phyloP scores from a whole-genome alignment of 2,329 filamentous ascomycete genomes.

The Septoria linicola region DNA sequence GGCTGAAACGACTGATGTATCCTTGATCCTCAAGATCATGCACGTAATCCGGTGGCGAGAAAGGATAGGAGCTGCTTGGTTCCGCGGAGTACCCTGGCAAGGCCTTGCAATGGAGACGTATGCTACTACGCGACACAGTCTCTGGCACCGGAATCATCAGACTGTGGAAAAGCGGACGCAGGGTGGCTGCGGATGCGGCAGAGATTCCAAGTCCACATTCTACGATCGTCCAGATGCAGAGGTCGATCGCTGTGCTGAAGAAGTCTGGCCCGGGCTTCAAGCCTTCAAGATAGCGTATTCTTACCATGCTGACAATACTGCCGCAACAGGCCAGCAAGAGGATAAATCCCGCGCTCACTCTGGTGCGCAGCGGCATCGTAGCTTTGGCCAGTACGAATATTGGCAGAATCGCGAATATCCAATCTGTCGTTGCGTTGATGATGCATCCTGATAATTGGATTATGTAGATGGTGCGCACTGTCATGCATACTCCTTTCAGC shows the following conservation, averaged over 20 bases:
- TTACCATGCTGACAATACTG: conserved; percentile 29
- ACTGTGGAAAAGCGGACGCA: conserved; percentile 36
- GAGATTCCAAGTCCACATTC: conserved; percentile 40
- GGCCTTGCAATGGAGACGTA: conserved; percentile 3
- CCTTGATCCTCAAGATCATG: conserved; percentile 8
- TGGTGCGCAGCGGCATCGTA: conserved; percentile 43
- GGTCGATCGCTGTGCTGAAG: conserved; percentile 29
- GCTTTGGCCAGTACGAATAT: conserved; percentile 43
- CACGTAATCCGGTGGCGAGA: background rate
- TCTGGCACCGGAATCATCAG: conserved; percentile 19
- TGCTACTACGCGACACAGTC: background rate
- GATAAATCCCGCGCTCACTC: conserved; percentile 43
- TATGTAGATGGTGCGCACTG: conserved; percentile 18
- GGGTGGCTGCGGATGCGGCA: conserved; percentile 37
- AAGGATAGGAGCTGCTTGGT: conserved; percentile 6
- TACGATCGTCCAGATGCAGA: conserved; percentile 36
- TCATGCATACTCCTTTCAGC: conserved; percentile 26
- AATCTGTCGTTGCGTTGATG: conserved; percentile 42
- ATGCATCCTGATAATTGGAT: conserved; percentile 31
- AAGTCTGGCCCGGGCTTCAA: conserved; percentile 24
- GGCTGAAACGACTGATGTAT: conserved; percentile 20
- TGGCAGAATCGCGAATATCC: conserved; percentile 42
- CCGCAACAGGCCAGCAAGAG: conserved; percentile 40
- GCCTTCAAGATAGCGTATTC: conserved; percentile 29
- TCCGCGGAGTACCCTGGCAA: conserved; percentile 11